These are phyloP conservation scores for Cucurbita pepo DNA, from an alignment of 306 rosid genomes.

Conservation along the genomic window DNA sequence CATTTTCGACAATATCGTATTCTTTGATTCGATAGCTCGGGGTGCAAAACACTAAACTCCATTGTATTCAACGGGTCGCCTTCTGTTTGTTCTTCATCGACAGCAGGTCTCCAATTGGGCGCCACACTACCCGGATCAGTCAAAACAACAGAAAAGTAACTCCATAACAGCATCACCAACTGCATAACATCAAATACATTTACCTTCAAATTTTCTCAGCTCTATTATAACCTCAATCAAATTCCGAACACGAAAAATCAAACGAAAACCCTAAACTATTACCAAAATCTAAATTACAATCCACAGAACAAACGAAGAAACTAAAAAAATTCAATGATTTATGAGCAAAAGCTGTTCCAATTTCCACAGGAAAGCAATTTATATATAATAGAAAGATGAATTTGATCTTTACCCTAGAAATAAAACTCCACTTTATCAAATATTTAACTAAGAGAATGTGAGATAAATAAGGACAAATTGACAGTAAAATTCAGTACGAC, in stretches of 20 bases:
- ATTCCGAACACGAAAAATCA: background rate
- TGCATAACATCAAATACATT: constrained; percentile 24
- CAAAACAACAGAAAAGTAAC: constrained; percentile 88
- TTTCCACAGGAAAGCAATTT: background rate
- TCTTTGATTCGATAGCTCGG: constrained; percentile 40
- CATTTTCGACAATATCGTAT: constrained; percentile 77
- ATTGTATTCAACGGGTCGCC: constrained; percentile 59
- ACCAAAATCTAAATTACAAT: background rate
- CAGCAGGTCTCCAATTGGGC: constrained; percentile 76
- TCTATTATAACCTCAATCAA: too few species aligned
- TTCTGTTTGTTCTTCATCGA: constrained; percentile 92
- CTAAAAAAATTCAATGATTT: background rate
- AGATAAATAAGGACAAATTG: constrained; percentile 1
- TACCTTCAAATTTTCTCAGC: constrained; percentile 1
- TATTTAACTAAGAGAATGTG: background rate
- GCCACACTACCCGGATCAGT: constrained; percentile 92
- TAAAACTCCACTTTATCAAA: background rate
- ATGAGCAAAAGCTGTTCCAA: background rate
- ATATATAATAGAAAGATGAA: background rate
- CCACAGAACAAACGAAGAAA: background rate
- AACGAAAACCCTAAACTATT: background rate
- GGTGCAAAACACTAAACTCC: constrained; percentile 32
- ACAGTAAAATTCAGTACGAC: background rate
- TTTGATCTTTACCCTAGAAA: background rate
- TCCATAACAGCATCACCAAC: constrained; percentile 93